These are phyloP conservation scores for Pisolithus microcarpus DNA, from an alignment of 768 basidiomycete genomes.

Conservation along the genomic window DNA sequence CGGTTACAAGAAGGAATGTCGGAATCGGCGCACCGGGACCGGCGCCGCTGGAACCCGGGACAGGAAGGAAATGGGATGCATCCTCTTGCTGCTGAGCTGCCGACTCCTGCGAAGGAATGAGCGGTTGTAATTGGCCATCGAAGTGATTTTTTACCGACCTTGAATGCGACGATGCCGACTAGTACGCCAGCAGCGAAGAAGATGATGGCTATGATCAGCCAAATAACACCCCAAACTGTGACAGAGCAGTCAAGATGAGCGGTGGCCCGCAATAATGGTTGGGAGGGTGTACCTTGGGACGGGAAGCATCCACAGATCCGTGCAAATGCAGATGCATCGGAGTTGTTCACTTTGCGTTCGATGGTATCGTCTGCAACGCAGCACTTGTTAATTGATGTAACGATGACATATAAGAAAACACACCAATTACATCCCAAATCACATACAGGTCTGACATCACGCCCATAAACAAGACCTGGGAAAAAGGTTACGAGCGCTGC, in stretches of 20 bases:
- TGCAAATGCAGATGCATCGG: slow-evolving; percentile 82
- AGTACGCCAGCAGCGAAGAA: slow-evolving; percentile 75
- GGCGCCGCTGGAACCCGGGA: slow-evolving; percentile 43
- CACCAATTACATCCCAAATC: slow-evolving; percentile 83
- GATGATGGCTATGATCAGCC: slow-evolving; percentile 67
- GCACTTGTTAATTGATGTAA: neutral
- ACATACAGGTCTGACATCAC: slow-evolving; percentile 85
- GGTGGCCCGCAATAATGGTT: neutral
- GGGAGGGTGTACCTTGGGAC: slow-evolving; percentile 50
- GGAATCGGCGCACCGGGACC: slow-evolving; percentile 23
- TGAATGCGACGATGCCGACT: slow-evolving; percentile 75
- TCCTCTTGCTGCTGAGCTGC: slow-evolving; percentile 47
- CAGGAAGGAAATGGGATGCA: slow-evolving; percentile 52
- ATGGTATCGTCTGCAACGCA: slow-evolving; percentile 65
- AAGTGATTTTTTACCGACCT: slow-evolving; percentile 40
- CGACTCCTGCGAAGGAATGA: slow-evolving; percentile 41
- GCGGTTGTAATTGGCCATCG: neutral
- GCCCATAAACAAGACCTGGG: slow-evolving; percentile 72
- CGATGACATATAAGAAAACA: slow-evolving; percentile 10
- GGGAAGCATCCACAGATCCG: slow-evolving; percentile 81
- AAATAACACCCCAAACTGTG: slow-evolving; percentile 82
- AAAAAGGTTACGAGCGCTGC: neutral
- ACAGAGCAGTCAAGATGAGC: slow-evolving; percentile 5
- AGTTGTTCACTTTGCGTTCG: slow-evolving; percentile 75
- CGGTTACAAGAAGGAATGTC: slow-evolving; percentile 14